Evolutionary conservation across 768 basidiomycete genomes (phyloP).

Genomic region (Macrolepiota albuminosa): DNA sequence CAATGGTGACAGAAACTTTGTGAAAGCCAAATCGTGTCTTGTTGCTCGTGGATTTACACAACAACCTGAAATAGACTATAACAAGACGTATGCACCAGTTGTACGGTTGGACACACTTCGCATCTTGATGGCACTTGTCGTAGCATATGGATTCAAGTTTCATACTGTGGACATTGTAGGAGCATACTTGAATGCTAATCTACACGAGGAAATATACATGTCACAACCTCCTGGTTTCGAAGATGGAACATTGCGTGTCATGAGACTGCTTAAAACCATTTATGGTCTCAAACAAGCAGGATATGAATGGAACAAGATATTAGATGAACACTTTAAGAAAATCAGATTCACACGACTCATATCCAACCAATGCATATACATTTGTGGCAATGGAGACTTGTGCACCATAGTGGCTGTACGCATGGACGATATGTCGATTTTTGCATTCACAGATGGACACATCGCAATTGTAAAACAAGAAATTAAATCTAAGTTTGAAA

Average conservation of each 20-base stretch:
- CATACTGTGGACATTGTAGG: not conserved
- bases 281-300: constrained; percentile 35
- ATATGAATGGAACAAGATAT: constrained; percentile 22
- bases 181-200: not conserved
- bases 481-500: constrained; percentile 22
- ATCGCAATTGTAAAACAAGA: constrained; percentile 17
- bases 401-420: constrained; percentile 19
- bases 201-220: constrained; percentile 30
- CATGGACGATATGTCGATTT: constrained; percentile 30
- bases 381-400: constrained; percentile 8
- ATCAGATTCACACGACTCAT: constrained; percentile 15
- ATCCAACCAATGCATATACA: constrained; percentile 19
- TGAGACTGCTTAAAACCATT: constrained; percentile 21
- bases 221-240: constrained; percentile 28
- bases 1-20: no score
- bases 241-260: constrained; percentile 2
- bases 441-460: constrained; percentile 12
- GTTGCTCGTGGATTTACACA: not conserved
- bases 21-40: not conserved
- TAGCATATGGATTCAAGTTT: constrained; percentile 27
- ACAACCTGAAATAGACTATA: not conserved
- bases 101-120: constrained; percentile 25
- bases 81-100: constrained; percentile 28
- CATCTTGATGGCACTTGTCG: constrained; percentile 30
- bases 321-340: constrained; percentile 13